Base-by-base conservation (phyloP, 1,284 basidiomycete species). In the Ganoderma sp. region DNA sequence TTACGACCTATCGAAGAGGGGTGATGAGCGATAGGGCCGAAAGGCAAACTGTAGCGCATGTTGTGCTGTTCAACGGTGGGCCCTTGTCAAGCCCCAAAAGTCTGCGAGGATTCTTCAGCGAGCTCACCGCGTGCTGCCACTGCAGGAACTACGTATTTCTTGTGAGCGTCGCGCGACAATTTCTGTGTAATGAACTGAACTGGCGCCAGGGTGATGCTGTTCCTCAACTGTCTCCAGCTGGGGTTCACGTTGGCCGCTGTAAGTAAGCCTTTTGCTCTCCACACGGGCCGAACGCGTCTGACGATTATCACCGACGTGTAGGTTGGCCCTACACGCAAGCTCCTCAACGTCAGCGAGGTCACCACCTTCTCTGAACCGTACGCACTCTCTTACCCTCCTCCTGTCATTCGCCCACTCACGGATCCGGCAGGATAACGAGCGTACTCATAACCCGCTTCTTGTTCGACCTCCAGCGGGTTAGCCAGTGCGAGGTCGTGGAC, bases 401-500 rank as follows among this genome's bases (percentile, higher is more conserved):
- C 32, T 5, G 32, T 32, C 3, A 5, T n/a, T 32, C 34, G 32
- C 17, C 14, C 5, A 14, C n/a, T 32, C 8, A 48, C 8, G n/a
- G 19, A 32, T 8, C 10, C 28, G 12, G 1, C 43, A 68, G 67
- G 15, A 28, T 68, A 25, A 68, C 67, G 19, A 56, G 64, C 25
- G 61, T 63, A 22, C 60, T 68, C 25, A 28, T 68, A 19, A 63
- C 67, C 34, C 67, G 64, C 42, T 68, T 68, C 56, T 37, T 68
- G 34, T 42, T 68, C 25, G 54, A 68, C 60, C 64, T 69, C 8
- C 67, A 69, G 42, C 45, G 37, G 19, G 67, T 45, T 19, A 63
- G 59, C 22, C 52, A 56, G 12, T 25, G 48, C n/a, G 42, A 43
- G 2, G 42, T 59, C 22, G 17, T 57, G 34, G 6, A 63, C 9